Percentiles rank a stretch among this genome's conserved stretches.
phyloP scores from a whole-genome alignment of 345 rosid species.

The Corchorus capsularis region DNA sequence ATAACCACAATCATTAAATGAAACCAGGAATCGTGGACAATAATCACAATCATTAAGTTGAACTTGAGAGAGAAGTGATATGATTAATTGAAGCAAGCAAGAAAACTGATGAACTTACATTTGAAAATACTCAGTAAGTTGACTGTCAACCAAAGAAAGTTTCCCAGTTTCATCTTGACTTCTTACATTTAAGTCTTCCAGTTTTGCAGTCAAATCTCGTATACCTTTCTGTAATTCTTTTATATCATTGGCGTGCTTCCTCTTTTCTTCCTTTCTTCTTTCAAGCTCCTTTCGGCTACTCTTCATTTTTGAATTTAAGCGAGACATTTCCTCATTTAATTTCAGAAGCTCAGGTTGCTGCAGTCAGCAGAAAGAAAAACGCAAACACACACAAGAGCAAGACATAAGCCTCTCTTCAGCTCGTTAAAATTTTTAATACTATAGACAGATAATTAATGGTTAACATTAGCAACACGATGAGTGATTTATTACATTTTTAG shows the following conservation, averaged over 20 bases:
- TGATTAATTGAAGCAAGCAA: constrained; percentile 7
- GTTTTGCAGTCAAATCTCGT: constrained; percentile 66
- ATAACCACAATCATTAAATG: neutral
- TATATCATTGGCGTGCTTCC: constrained; percentile 66
- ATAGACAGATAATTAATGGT: constrained; percentile 10
- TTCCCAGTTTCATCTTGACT: constrained; percentile 78
- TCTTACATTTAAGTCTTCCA: constrained; percentile 71
- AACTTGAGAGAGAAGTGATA: neutral
- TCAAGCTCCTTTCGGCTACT: constrained; percentile 79
- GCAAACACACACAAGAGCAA: constrained; percentile 16
- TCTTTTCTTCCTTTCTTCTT: constrained; percentile 68
- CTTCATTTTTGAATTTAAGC: constrained; percentile 81
- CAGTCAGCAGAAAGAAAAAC: constrained; percentile 10
- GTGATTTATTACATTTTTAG: neutral
- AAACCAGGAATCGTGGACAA: neutral
- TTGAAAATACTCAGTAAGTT: constrained; percentile 77
- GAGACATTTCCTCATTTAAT: constrained; percentile 80
- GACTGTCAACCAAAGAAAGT: constrained; percentile 78
- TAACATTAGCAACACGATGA: neutral
- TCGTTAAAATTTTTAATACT: constrained; percentile 12
- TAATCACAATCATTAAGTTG: neutral
- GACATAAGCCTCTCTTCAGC: constrained; percentile 13
- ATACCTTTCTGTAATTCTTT: constrained; percentile 67
- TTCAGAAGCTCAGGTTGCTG: constrained; percentile 97
- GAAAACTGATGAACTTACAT: constrained; percentile 55